A percentile compares a stretch with the other conserved stretches of the same genome.
Conservation (phyloP, 2,329 filamentous ascomycete genomes). For the Xylariaceae sp. region DNA sequence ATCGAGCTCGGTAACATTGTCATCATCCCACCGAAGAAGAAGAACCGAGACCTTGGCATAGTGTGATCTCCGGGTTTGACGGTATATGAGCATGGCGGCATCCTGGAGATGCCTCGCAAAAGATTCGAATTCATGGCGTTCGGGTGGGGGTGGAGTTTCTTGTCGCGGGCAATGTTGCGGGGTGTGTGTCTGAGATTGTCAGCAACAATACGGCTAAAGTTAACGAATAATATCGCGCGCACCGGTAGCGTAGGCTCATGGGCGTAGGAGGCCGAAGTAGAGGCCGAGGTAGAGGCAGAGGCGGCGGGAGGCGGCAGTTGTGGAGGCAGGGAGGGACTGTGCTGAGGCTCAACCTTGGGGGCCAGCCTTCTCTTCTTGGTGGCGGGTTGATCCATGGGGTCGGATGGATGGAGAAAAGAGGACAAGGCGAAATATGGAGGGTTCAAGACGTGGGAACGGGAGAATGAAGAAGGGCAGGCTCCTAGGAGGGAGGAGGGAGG, state of each 20-base stretch:
- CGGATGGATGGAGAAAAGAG: neutral
- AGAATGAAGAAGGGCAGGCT: neutral
- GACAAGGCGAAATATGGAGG: neutral
- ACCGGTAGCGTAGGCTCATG: conserved; percentile 28
- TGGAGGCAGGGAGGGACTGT: conserved; percentile 27
- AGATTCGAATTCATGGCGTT: conserved; percentile 59
- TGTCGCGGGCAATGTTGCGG: conserved; percentile 28
- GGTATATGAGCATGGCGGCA: conserved; percentile 61
- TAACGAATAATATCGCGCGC: conserved; percentile 8
- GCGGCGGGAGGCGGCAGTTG: conserved; percentile 19
- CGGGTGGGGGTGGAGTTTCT: conserved; percentile 31
- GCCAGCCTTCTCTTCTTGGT: conserved; percentile 38
- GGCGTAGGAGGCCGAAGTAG: conserved; percentile 17
- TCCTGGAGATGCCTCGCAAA: conserved; percentile 63
- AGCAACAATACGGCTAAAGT: conserved; percentile 11
- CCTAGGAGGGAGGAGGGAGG: neutral
- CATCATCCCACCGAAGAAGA: conserved; percentile 58
- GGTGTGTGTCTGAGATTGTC: conserved; percentile 20
- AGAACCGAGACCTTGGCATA: conserved; percentile 57
- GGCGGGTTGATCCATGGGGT: conserved; percentile 33
- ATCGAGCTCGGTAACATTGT: conserved; percentile 48
- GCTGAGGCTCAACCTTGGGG: conserved; percentile 33
- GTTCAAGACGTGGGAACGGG: neutral
- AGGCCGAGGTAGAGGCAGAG: conserved; percentile 2
- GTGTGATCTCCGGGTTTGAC: conserved; percentile 53